Evolutionary conservation across 192 early-diverging fungal species (phyloP).

Genomic region (Diversispora epigaea): DNA sequence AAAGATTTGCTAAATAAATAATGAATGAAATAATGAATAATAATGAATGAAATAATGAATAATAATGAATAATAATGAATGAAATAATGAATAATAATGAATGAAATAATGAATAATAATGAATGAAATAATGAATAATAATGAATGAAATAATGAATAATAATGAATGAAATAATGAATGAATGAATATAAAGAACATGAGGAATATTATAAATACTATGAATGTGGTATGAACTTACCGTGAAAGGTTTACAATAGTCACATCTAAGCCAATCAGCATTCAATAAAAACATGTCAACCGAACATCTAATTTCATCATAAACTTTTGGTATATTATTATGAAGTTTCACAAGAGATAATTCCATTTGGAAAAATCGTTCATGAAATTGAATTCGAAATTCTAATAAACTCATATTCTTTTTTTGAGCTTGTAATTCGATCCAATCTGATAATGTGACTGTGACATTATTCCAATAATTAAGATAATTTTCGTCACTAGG

Average conservation of each 20-base stretch:
- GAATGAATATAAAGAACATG: too few species aligned
- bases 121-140: too few species aligned
- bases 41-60: too few species aligned
- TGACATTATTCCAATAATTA: constrained; percentile 2
- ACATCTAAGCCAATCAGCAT: constrained; percentile 18
- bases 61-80: too few species aligned
- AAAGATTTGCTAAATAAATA: constrained; percentile 11
- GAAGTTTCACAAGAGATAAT: neutral
- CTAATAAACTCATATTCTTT: neutral
- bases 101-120: too few species aligned
- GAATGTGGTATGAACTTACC: neutral
- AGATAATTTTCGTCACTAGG: constrained; percentile 1
- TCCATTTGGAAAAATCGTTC: constrained; percentile 2
- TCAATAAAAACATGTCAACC: constrained; percentile 14
- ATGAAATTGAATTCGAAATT: constrained; percentile 13
- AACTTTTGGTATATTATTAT: constrained; percentile 9
- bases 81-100: too few species aligned
- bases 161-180: too few species aligned
- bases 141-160: too few species aligned
- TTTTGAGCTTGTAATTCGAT: constrained; percentile 21
- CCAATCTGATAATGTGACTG: constrained; percentile 1
- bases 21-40: too few species aligned
- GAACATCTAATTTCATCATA: neutral
- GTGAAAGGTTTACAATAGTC: constrained; percentile 14
- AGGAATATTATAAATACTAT: neutral